Evolutionary conservation across 169 alveolate species (phyloP), one percentile per base, ranked within the genome.

Genomic region (Cryptosporidium viatorum): DNA sequence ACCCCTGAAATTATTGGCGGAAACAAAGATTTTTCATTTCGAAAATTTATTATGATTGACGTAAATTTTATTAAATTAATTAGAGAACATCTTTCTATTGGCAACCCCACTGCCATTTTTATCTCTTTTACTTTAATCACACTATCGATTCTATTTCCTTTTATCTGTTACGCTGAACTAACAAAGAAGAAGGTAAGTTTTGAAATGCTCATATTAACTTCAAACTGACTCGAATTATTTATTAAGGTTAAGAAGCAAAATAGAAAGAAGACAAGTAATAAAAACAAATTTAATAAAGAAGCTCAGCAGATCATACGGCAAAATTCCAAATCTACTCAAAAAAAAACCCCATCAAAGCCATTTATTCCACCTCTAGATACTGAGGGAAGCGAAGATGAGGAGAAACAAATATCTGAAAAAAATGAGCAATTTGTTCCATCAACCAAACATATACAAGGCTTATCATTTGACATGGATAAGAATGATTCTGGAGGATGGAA

Each of bases 31-130:
- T 55, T 52, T n/a, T 23, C 7, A n/a, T n/a, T 48, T 48, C 12
- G 14, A 48, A 23, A 48, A 12, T 16, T 48, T 48, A 14, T 45
- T 45, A 48, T 55, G 67, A 21, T 55, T 4, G 14, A 26, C 35
- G 31, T 55, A 55, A 55, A 26, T 26, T 55, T 59, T 33, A 62
- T 80, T 14, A 41, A 80, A 39, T n/a, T 62, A 60, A 41, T 80
- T 26, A 58, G 35, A 8, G 74, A 59, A 21, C 37, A 80, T 59
- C 45, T 80, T 21, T 80, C 62, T 1, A 37, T 80, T 12, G 89
- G 89, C 16, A 59, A 80, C 52, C 89, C 89, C 80, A 80, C 89
- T n/a, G 89, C 80, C 12, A 80, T 80, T 62, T 80, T 80, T 48
- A 59, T 80, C 39, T 62, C 39, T 6, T 80, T 80, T 62, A 70